A percentile compares a stretch with the other conserved stretches of the same genome.
phyloP scores from a whole-genome alignment of 108 stramenopile species.

The Cyclostephanos invisitatus region DNA sequence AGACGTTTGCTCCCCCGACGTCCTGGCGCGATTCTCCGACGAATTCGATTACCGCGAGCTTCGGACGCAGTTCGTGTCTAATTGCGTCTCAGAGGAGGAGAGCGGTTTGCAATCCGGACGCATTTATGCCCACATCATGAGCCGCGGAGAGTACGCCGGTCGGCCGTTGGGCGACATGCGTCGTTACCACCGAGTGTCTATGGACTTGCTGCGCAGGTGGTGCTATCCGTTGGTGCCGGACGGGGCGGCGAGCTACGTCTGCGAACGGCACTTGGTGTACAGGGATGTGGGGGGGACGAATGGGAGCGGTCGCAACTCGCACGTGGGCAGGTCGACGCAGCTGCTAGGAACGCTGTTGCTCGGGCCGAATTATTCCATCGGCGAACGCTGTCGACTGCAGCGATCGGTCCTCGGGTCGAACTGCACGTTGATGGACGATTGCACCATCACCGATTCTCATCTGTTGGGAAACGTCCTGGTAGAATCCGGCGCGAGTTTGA shows the following conservation, averaged over 20 bases:
- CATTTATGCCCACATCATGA: conserved; percentile 83
- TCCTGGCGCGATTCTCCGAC: conserved; percentile 93
- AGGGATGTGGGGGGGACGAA: conserved; percentile 47
- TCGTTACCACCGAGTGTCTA: conserved; percentile 86
- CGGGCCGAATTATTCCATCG: conserved; percentile 65
- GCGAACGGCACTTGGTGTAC: conserved; percentile 65
- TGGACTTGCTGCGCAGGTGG: conserved; percentile 91
- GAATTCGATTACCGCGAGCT: conserved; percentile 96
- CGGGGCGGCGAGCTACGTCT: conserved; percentile 39
- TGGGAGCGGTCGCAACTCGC: conserved; percentile 44
- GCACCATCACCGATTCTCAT: conserved; percentile 69
- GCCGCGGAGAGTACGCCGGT: conserved; percentile 82
- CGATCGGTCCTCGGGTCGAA: conserved; percentile 76
- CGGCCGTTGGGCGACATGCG: conserved; percentile 80
- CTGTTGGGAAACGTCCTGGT: conserved; percentile 82
- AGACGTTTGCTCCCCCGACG: conserved; percentile 97
- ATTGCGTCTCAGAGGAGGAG: conserved; percentile 94
- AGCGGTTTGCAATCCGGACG: conserved; percentile 85
- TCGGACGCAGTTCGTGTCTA: conserved; percentile 85
- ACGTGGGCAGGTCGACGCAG: conserved; percentile 61
- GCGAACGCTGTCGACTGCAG: conserved; percentile 69
- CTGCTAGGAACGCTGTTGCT: conserved; percentile 71
- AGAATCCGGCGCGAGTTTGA: conserved; percentile 70
- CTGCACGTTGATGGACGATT: conserved; percentile 64
- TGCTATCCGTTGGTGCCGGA: conserved; percentile 95